A percentile compares a stretch with the other conserved stretches of the same genome.
These are phyloP conservation scores for Alternaria conjuncta DNA, from an alignment of 2,329 filamentous ascomycete genomes.

Conservation along the genomic window DNA sequence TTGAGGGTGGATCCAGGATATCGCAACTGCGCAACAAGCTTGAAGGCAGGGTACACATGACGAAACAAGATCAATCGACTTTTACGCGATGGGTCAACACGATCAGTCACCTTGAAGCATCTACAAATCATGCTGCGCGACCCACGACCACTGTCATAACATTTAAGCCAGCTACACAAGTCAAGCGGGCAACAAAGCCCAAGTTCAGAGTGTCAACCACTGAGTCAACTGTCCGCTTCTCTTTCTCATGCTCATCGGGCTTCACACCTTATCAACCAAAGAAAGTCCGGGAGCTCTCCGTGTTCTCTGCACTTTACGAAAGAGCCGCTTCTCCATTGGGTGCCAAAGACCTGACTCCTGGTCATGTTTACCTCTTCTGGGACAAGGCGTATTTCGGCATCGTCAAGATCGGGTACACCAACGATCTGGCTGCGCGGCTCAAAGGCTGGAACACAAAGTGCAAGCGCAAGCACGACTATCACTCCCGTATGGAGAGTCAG, in stretches of 20 bases:
- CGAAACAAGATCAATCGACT: neutral
- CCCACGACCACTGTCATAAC: neutral
- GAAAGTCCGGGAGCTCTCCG: neutral
- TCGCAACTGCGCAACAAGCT: neutral
- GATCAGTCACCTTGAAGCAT: neutral
- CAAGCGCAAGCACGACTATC: slow-evolving; percentile 13
- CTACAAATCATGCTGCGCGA: neutral
- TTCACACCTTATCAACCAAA: slow-evolving; percentile 1
- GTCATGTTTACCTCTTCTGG: slow-evolving; percentile 28
- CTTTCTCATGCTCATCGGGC: neutral
- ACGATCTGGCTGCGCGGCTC: slow-evolving; percentile 8
- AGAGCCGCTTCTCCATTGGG: slow-evolving; percentile 1
- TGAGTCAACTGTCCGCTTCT: neutral
- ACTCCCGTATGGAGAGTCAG: slow-evolving; percentile 25
- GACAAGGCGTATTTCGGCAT: slow-evolving; percentile 13
- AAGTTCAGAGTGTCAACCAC: neutral
- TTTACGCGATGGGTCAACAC: neutral
- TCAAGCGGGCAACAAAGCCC: neutral
- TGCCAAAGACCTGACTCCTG: neutral
- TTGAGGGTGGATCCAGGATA: neutral
- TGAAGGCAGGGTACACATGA: neutral
- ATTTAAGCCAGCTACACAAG: neutral
- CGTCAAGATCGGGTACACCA: slow-evolving; percentile 24
- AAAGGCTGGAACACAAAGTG: slow-evolving; percentile 18
- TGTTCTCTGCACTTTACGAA: neutral